Conservation (phyloP, 129 eudicot species). For the Lactuca sativa region DNA sequence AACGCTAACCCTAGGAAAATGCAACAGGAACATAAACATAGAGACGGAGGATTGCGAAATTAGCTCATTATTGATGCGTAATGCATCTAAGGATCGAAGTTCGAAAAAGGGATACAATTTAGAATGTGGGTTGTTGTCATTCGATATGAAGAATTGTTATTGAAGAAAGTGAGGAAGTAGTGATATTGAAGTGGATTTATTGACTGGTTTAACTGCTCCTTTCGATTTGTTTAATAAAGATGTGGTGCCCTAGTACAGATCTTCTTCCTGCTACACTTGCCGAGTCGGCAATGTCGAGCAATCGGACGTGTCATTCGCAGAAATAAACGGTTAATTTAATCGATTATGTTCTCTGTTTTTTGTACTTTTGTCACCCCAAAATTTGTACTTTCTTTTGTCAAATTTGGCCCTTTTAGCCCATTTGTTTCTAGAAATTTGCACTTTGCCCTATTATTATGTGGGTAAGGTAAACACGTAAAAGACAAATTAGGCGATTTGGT, state of each 20-base stretch:
- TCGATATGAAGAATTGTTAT: background rate
- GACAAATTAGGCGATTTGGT: too few relatives aligned
- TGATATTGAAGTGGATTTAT: constrained; percentile 8
- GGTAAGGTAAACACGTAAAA: too few relatives aligned
- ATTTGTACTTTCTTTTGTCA: background rate
- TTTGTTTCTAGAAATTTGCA: too few relatives aligned
- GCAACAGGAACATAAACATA: constrained; percentile 19
- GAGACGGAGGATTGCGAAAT: constrained; percentile 16
- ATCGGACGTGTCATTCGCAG: constrained; percentile 26
- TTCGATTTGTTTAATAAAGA: constrained; percentile 4
- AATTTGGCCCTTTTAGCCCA: too few relatives aligned
- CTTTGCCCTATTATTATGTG: too few relatives aligned
- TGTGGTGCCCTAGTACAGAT: constrained; percentile 18
- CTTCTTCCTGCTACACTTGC: constrained; percentile 24
- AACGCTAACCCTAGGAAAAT: background rate
- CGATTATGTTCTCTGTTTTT: constrained; percentile 5
- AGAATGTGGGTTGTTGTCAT: constrained; percentile 25
- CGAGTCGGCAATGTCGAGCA: constrained; percentile 23
- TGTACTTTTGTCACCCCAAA: background rate
- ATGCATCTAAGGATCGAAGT: background rate
- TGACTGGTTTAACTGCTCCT: constrained; percentile 2
- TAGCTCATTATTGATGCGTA: background rate
- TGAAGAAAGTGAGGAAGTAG: constrained; percentile 16
- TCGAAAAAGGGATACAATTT: background rate
- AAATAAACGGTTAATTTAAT: constrained; percentile 1